phyloP scores from a whole-genome alignment of 768 basidiomycete species.

The Suillus luteus region DNA sequence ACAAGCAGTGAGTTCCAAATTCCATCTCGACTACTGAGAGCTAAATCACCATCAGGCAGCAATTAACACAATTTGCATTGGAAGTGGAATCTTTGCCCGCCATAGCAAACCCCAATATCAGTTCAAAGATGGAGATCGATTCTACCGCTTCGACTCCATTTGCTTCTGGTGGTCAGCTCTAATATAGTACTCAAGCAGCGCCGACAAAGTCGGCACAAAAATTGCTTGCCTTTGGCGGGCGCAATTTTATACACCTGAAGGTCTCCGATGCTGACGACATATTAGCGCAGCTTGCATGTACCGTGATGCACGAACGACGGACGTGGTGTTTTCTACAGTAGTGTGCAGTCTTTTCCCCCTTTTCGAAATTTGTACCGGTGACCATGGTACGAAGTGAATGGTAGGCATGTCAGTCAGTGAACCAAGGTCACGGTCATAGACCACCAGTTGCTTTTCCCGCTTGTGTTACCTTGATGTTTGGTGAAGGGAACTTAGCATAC shows the following conservation, averaged over 20 bases:
- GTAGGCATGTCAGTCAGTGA: background rate
- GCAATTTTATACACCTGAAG: background rate
- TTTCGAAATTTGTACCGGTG: too few relatives aligned
- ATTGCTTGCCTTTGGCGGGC: background rate
- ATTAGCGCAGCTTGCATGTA: too few relatives aligned
- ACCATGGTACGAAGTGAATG: too few relatives aligned
- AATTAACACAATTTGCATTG: slow-evolving; percentile 54
- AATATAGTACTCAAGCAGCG: background rate
- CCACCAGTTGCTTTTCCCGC: too few relatives aligned
- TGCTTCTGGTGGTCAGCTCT: slow-evolving; percentile 24
- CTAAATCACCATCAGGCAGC: slow-evolving; percentile 41
- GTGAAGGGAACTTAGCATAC: too few relatives aligned
- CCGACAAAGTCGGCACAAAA: background rate
- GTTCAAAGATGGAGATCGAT: slow-evolving; percentile 65
- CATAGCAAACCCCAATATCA: slow-evolving; percentile 24
- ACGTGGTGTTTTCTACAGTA: too few relatives aligned
- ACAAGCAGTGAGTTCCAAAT: slow-evolving; percentile 52
- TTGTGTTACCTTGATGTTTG: too few relatives aligned
- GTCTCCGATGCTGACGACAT: too few relatives aligned
- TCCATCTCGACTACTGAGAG: background rate
- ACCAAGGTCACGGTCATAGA: too few relatives aligned
- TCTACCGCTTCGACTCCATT: slow-evolving; percentile 74
- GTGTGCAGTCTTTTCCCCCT: too few relatives aligned
- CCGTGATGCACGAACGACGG: too few relatives aligned
- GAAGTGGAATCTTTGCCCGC: slow-evolving; percentile 40